Conservation (phyloP, 73 alveolate species). For the Tetrahymena borealis region DNA sequence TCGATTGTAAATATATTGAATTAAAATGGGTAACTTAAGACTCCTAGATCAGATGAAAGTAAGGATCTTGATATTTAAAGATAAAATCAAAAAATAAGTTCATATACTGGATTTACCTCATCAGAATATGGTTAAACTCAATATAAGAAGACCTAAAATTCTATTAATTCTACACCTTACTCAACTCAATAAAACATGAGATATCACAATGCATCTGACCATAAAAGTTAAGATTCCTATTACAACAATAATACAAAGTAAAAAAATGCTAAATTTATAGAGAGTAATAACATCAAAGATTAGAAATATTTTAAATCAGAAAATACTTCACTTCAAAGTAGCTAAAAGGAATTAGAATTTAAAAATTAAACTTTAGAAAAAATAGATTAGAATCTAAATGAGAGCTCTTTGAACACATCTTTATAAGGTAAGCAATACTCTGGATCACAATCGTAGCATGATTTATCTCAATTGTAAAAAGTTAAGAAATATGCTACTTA, state of each 20-base stretch:
- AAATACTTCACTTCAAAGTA: neutral
- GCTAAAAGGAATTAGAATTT: neutral
- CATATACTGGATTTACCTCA: neutral
- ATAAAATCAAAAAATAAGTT: neutral
- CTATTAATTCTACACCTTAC: neutral
- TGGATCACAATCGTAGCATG: neutral
- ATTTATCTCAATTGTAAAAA: neutral
- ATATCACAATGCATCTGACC: neutral
- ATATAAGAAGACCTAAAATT: neutral
- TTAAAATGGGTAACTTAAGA: no score
- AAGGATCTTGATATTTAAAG: neutral
- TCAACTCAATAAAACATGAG: neutral
- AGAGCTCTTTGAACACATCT: neutral
- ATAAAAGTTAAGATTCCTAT: neutral
- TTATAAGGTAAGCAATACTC: neutral
- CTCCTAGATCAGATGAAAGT: neutral
- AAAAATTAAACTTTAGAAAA: neutral
- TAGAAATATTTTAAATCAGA: neutral
- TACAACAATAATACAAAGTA: neutral
- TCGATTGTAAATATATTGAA: neutral
- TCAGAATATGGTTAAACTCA: neutral
- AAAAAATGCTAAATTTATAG: neutral
- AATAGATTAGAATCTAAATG: neutral
- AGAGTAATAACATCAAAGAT: neutral
- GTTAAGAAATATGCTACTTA: neutral